These are phyloP conservation scores for Diaporthe vaccinii DNA, from an alignment of 2,329 filamentous ascomycete species.

Conservation along the genomic window DNA sequence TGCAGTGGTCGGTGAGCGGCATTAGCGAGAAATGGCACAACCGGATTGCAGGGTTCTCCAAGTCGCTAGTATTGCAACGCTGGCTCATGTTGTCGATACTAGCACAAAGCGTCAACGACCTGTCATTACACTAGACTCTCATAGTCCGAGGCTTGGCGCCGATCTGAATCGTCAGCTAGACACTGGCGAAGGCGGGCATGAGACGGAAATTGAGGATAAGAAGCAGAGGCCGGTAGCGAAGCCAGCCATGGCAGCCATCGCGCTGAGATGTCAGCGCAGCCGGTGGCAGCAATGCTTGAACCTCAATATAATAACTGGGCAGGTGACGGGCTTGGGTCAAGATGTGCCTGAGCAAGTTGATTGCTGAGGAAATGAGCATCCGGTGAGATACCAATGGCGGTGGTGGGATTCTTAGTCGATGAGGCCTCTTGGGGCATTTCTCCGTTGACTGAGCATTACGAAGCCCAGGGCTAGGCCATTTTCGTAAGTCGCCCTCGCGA, in stretches of 20 bases:
- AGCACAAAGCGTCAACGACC: slow-evolving; percentile 26
- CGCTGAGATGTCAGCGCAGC: slow-evolving; percentile 14
- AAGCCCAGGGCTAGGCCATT: slow-evolving; percentile 26
- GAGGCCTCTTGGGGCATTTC: slow-evolving; percentile 21
- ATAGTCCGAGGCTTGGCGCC: slow-evolving; percentile 26
- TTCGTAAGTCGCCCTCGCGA: slow-evolving; percentile 18
- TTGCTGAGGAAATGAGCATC: slow-evolving; percentile 26
- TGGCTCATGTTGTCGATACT: slow-evolving; percentile 29
- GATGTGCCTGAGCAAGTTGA: slow-evolving; percentile 29
- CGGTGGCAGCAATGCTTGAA: background rate
- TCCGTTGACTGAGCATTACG: slow-evolving; percentile 27
- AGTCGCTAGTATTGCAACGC: slow-evolving; percentile 27
- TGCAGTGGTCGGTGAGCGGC: slow-evolving; percentile 4
- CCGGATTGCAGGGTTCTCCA: slow-evolving; percentile 27
- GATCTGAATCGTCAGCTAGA: slow-evolving; percentile 21
- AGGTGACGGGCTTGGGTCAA: background rate
- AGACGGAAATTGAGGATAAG: slow-evolving; percentile 5
- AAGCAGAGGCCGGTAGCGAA: background rate
- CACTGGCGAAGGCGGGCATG: slow-evolving; percentile 22
- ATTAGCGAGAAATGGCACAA: slow-evolving; percentile 20
- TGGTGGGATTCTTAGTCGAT: slow-evolving; percentile 18
- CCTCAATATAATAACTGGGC: background rate
- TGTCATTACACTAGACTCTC: slow-evolving; percentile 25
- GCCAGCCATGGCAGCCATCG: background rate
- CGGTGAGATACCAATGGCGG: slow-evolving; percentile 17